phyloP scores from a whole-genome alignment of 139 green algal genomes.

The Closterium sp. region DNA sequence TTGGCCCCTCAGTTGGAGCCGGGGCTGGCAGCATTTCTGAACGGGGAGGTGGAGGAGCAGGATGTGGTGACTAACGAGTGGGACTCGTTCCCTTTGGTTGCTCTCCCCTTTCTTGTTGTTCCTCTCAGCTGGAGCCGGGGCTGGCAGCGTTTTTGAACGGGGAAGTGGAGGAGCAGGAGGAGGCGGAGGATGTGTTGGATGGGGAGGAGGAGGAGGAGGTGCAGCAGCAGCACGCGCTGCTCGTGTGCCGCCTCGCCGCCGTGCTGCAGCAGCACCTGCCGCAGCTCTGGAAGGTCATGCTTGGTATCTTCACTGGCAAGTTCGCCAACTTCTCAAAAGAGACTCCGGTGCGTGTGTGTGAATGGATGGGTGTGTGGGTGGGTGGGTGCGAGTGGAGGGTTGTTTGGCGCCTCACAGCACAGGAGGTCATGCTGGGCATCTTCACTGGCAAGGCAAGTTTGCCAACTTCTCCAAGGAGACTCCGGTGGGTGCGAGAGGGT shows the following conservation, averaged over 20 bases:
- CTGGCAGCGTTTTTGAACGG: not conserved
- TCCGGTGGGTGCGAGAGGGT: not conserved
- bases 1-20: not conserved
- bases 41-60: not conserved
- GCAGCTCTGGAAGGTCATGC: constrained; percentile 28
- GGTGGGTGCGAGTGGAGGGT: not conserved
- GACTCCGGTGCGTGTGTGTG: not conserved
- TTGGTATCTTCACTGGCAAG: constrained; percentile 41
- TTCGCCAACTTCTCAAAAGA: constrained; percentile 27
- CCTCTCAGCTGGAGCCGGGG: not conserved
- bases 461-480: not conserved
- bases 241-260: constrained; percentile 26
- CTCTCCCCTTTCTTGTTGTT: not conserved
- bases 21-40: not conserved
- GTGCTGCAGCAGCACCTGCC: constrained; percentile 37
- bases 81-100: no score
- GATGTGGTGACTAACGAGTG: no score
- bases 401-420: not conserved
- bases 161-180: not conserved
- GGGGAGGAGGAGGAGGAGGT: constrained; percentile 18
- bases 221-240: constrained; percentile 19
- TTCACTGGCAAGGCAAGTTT: constrained; percentile 36
- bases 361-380: not conserved
- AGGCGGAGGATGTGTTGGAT: not conserved
- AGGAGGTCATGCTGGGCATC: constrained; percentile 1